Evolutionary conservation across 2,329 filamentous ascomycete genomes (phyloP), one percentile per base, ranked within the genome.

Genomic region (Aspergillus fischeri): DNA sequence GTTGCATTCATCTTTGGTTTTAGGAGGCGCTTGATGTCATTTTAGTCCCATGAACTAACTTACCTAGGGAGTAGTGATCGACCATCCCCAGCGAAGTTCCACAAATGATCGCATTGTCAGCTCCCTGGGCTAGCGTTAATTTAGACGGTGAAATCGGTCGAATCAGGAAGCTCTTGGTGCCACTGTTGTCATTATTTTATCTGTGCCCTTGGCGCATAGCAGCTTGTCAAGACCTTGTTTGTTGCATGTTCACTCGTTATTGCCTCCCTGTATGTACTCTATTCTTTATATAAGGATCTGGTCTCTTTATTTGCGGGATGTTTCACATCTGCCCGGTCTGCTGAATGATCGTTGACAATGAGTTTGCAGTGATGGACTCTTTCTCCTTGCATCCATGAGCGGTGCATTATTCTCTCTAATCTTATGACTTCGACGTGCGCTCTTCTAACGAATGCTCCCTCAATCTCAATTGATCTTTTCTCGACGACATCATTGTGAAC

Each of bases 11-110:
- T 50, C 58, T 60, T 58, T 49, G 56, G 70, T 73, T 72, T 71
- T 69, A 71, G 62, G 55, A 67, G 61, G 67, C 71, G 70, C 71
- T 62, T 72, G 70, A 73, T 73, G 69, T 73, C 70, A 73, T 27
- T 71, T 61, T 53, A 53, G 55, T 53, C 56, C 47, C 14, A 45
- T 20, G 3, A 24, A 21, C 20, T 45, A 45, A 45, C 8, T 21
- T 14, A 45, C 8, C 42, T 45, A 29, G 2, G 10, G 10, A 29
- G 28, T 29, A 45, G 42, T 45, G 42, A 45, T 45, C 42, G 4
- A 14, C 44, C 10, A 48, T 57, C 66, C 68, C 68, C 68, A 61
- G 63, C 61, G 55, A 53, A 55, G 59, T 63, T 67, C 54, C 65
- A 68, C 66, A 64, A 70, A 68, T 66, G 57, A 67, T 60, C 60